A percentile compares a stretch with the other conserved stretches of the same genome.
Conservation (phyloP, 2,329 filamentous ascomycete species). For the Botrytis porri region DNA sequence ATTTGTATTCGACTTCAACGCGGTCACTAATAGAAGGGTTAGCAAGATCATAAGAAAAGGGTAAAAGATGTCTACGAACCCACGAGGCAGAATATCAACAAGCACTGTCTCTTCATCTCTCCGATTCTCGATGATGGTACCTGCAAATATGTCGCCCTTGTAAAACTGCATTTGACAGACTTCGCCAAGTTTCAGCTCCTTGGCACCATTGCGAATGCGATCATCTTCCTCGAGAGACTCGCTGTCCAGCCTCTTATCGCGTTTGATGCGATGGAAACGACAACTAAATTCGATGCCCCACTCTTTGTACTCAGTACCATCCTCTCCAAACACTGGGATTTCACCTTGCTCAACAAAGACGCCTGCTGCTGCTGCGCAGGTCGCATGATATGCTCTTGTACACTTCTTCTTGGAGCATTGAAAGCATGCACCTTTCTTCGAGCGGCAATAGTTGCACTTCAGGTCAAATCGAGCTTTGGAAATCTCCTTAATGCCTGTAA, state of each 20-base stretch:
- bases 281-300: constrained; percentile 92
- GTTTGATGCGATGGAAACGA: constrained; percentile 87
- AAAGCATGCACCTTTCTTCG: constrained; percentile 92
- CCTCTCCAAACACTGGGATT: constrained; percentile 82
- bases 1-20: constrained; percentile 81
- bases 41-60: constrained; percentile 38
- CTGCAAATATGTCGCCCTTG: constrained; percentile 86
- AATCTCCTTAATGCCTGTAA: constrained; percentile 77
- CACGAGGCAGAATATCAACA: constrained; percentile 79
- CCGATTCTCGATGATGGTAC: constrained; percentile 80
- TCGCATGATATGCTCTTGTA: constrained; percentile 88
- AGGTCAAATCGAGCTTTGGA: constrained; percentile 84
- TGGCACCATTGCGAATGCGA: constrained; percentile 66
- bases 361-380: constrained; percentile 86
- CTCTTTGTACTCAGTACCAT: constrained; percentile 88
- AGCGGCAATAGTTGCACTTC: constrained; percentile 92
- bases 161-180: constrained; percentile 84
- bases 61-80: constrained; percentile 53
- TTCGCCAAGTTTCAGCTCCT: constrained; percentile 66
- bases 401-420: constrained; percentile 96
- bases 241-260: constrained; percentile 70
- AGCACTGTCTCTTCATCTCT: constrained; percentile 71
- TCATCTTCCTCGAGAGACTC: constrained; percentile 68
- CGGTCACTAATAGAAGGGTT: constrained; percentile 56
- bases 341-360: constrained; percentile 87